Conservation (phyloP, 2,329 filamentous ascomycete species). For the Talaromyces amestolkiae region DNA sequence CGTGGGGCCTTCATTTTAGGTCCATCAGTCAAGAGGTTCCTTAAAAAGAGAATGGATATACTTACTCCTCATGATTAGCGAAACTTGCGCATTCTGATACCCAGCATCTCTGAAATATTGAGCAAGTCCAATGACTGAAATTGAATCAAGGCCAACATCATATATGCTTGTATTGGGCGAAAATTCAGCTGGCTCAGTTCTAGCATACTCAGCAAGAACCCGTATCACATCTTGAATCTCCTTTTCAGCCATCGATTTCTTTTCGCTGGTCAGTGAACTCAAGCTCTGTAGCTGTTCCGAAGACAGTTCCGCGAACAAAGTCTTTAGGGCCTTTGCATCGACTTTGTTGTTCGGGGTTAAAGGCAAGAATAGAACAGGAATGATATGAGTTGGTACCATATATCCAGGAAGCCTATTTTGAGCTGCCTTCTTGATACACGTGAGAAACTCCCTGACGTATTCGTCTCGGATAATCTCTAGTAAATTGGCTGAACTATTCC, state of each 20-base stretch:
- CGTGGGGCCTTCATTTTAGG: slow-evolving; percentile 30
- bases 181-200: slow-evolving; percentile 46
- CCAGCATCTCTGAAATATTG: slow-evolving; percentile 62
- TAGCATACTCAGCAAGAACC: slow-evolving; percentile 55
- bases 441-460: slow-evolving; percentile 42
- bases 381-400: slow-evolving; percentile 85
- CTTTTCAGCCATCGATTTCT: slow-evolving; percentile 35
- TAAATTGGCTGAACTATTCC: slow-evolving; percentile 19
- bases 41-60: not conserved
- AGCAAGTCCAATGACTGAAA: slow-evolving; percentile 72
- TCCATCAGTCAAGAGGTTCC: not conserved
- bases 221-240: slow-evolving; percentile 50
- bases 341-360: slow-evolving; percentile 88
- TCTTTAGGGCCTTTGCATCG: slow-evolving; percentile 67
- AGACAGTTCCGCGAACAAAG: slow-evolving; percentile 62
- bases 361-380: slow-evolving; percentile 69
- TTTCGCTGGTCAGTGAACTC: slow-evolving; percentile 36
- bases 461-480: slow-evolving; percentile 38
- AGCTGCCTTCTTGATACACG: slow-evolving; percentile 61
- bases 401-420: slow-evolving; percentile 70
- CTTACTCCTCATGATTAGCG: slow-evolving; percentile 63
- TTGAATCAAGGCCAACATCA: slow-evolving; percentile 83
- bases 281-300: slow-evolving; percentile 62
- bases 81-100: slow-evolving; percentile 60
- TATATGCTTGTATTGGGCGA: slow-evolving; percentile 67